Base-by-base conservation (phyloP, 192 early-diverging fungal genomes). In the Coemansia sp. region DNA sequence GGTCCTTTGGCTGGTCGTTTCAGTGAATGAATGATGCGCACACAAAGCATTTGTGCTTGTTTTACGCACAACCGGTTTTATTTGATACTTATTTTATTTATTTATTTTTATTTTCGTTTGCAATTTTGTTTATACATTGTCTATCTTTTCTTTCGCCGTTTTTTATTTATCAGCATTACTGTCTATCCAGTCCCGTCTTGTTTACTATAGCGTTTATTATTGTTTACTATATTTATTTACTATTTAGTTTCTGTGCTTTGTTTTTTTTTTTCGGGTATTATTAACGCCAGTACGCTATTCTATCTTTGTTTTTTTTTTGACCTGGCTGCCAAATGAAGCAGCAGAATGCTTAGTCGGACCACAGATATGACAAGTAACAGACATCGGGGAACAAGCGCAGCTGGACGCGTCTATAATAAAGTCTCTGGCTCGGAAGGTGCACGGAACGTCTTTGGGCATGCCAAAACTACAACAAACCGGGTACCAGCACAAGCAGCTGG, bases 361-460 rank as follows among this genome's bases (percentile, higher is more conserved):
- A 45, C 60, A 61, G 42, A 61, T 20, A 61, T 38, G 42, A 45
- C 60, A 61, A 61, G 30, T 20, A 61, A 61, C 42, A 61, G 60
- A 48, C 60, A 61, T 20, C 38, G 60, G 28, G 30, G 25, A 48
- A 7, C 60, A 22, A 48, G 30, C 22, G 10, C 60, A 45, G 42
- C 42, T 48, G 60, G 42, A 25, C 60, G 60, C 57, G 57, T 25
- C 36, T 25, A 34, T 36, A 20, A 5, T 7, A 34, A 34, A 11
- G 34, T 18, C 11, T 40, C 36, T 25, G 34, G 34, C 34, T 22
- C 36, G 28, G 34, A 36, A 22, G 40, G 36, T n/a, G 10, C 18
- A 11, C 31, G 34, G n/a, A 17, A 10, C 29, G 10, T 28, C 25
- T 14, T 38, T 22, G 60, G 60, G 5, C 33, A 29, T 25, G 25